phyloP scores from a whole-genome alignment of 805 yeast species.

The Lachancea dasiensis region DNA sequence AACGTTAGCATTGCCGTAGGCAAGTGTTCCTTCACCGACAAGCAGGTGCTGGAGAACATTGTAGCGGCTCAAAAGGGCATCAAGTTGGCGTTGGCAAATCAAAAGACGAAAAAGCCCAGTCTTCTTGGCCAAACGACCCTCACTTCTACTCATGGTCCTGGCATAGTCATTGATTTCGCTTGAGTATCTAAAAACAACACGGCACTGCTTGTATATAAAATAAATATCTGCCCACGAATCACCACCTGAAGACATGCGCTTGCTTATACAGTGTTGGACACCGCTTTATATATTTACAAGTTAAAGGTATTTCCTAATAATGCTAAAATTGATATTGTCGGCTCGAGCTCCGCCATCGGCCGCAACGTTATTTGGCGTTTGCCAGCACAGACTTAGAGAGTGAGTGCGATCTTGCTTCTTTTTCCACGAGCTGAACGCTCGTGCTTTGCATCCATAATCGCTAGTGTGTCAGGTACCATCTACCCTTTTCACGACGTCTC shows the following conservation, averaged over 20 bases:
- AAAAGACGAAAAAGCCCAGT: constrained; percentile 62
- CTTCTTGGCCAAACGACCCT: constrained; percentile 63
- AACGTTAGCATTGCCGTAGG: constrained; percentile 66
- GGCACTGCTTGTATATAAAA: constrained; percentile 2
- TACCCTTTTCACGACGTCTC: constrained; percentile 79
- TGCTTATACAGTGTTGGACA: no score
- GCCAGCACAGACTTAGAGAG: no score
- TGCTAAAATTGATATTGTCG: no score
- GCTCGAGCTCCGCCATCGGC: no score
- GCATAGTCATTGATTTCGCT: constrained; percentile 57
- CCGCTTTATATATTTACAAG: no score
- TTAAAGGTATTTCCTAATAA: no score
- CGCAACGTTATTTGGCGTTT: no score
- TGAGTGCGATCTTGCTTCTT: no score
- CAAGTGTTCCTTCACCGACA: constrained; percentile 69
- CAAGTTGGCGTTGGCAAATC: constrained; percentile 44
- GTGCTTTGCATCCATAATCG: no score
- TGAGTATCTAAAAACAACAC: constrained; percentile 6
- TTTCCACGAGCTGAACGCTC: no score
- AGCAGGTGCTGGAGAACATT: constrained; percentile 66
- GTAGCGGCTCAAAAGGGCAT: constrained; percentile 61
- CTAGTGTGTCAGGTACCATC: constrained; percentile 87
- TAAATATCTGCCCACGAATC: no score
- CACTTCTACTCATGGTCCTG: constrained; percentile 73
- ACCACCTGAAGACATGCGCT: no score